Evolutionary conservation across 768 basidiomycete species (phyloP).

Genomic region (Leccinum arenicola): DNA sequence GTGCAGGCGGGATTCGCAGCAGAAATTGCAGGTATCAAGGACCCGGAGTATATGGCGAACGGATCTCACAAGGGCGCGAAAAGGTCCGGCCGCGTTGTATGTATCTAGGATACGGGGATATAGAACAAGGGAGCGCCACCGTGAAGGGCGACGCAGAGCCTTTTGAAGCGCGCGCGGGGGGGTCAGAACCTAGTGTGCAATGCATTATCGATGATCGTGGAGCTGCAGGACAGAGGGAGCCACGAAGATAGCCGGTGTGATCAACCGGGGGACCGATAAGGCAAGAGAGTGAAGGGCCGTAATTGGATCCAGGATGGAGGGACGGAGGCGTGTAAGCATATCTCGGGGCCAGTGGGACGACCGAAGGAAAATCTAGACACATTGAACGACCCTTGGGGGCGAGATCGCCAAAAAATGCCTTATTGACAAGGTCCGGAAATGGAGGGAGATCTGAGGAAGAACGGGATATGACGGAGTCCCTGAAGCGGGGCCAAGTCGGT

Average conservation of each 20-base stretch:
- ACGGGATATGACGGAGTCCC: constrained; percentile 21
- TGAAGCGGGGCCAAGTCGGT: constrained; percentile 20
- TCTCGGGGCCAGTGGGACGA: neutral
- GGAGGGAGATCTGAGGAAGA: constrained; percentile 24
- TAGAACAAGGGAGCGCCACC: constrained; percentile 1
- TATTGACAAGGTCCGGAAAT: constrained; percentile 26
- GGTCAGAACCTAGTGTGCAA: neutral
- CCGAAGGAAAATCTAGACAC: constrained; percentile 6
- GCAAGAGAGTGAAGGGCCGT: constrained; percentile 3
- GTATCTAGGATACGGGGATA: constrained; percentile 13
- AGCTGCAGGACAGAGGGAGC: neutral
- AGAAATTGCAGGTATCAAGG: neutral
- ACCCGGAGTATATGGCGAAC: neutral
- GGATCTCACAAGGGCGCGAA: constrained; percentile 15
- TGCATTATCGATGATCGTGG: neutral
- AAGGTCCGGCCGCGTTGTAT: constrained; percentile 11
- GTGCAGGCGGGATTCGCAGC: neutral
- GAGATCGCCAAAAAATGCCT: constrained; percentile 21
- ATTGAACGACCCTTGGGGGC: constrained; percentile 6
- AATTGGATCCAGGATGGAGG: constrained; percentile 6
- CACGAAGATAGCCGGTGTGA: constrained; percentile 18
- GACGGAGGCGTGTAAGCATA: neutral
- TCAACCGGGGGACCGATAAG: constrained; percentile 10
- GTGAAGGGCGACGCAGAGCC: neutral
- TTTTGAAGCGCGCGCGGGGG: neutral